Evolutionary conservation across 768 basidiomycete genomes (phyloP).

Genomic region (Aureoboletus auriporus): DNA sequence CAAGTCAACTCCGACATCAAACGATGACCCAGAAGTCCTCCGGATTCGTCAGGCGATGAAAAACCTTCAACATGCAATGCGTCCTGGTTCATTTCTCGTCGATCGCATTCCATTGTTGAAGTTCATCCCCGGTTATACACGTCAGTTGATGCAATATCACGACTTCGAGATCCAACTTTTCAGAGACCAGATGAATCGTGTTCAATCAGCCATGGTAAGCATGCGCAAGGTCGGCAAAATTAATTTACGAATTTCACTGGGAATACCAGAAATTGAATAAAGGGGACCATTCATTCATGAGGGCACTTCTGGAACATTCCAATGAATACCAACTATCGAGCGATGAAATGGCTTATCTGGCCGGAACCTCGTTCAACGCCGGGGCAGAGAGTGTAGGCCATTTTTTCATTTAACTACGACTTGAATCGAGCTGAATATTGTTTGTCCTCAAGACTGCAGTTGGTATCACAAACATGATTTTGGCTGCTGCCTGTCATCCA

Average conservation of each 20-base stretch:
- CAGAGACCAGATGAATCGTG: constrained; percentile 42
- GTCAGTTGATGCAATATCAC: constrained; percentile 49
- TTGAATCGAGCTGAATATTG: neutral
- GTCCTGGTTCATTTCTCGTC: constrained; percentile 33
- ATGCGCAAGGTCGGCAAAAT: too few species aligned
- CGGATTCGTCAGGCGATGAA: constrained; percentile 13
- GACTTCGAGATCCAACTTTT: constrained; percentile 46
- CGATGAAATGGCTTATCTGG: constrained; percentile 55
- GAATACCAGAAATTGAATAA: neutral
- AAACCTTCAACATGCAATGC: constrained; percentile 24
- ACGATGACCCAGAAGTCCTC: constrained; percentile 18
- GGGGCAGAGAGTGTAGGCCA: constrained; percentile 47
- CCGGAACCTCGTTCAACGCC: constrained; percentile 56
- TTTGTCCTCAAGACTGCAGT: constrained; percentile 36
- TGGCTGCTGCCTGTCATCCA: constrained; percentile 53
- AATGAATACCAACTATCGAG: constrained; percentile 43
- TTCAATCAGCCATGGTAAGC: constrained; percentile 40
- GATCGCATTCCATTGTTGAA: constrained; percentile 31
- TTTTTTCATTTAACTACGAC: neutral
- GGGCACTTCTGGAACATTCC: constrained; percentile 48
- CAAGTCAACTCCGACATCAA: constrained; percentile 20
- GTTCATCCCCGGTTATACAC: constrained; percentile 56
- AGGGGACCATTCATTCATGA: constrained; percentile 38
- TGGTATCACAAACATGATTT: constrained; percentile 46
- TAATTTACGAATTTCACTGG: too few species aligned